phyloP scores from a whole-genome alignment of 495 filamentous ascomycete species.

The Penicillium goetzii region DNA sequence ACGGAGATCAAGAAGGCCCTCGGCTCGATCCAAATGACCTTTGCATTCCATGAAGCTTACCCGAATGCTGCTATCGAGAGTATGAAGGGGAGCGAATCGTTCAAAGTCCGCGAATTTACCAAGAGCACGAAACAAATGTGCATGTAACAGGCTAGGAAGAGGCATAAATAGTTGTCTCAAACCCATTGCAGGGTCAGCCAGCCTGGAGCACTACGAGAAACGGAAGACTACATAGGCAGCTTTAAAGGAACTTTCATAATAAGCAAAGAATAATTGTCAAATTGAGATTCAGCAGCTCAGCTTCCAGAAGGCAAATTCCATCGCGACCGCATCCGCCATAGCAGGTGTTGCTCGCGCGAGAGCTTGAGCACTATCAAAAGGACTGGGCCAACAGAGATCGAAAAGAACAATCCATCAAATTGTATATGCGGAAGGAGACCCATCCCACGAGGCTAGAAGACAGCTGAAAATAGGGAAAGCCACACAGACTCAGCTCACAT shows the following conservation, averaged over 20 bases:
- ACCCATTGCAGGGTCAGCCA: background rate
- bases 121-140: no score
- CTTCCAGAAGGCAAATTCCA: background rate
- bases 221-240: background rate
- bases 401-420: background rate
- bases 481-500: background rate
- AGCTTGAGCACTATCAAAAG: background rate
- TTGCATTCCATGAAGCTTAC: no score
- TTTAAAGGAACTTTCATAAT: background rate
- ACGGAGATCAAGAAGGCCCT: no score
- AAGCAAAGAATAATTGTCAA: background rate
- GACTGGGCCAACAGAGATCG: background rate
- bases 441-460: background rate
- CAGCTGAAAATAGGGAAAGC: background rate
- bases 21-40: no score
- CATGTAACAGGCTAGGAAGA: background rate
- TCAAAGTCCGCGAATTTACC: no score
- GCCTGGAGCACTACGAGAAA: background rate
- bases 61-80: no score
- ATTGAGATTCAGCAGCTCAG: background rate
- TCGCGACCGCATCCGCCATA: background rate
- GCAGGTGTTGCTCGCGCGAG: background rate
- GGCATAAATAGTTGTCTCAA: background rate
- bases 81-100: no score
- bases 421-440: background rate